phyloP scores from a whole-genome alignment of 2,329 filamentous ascomycete species.

The Epichloe sibirici region DNA sequence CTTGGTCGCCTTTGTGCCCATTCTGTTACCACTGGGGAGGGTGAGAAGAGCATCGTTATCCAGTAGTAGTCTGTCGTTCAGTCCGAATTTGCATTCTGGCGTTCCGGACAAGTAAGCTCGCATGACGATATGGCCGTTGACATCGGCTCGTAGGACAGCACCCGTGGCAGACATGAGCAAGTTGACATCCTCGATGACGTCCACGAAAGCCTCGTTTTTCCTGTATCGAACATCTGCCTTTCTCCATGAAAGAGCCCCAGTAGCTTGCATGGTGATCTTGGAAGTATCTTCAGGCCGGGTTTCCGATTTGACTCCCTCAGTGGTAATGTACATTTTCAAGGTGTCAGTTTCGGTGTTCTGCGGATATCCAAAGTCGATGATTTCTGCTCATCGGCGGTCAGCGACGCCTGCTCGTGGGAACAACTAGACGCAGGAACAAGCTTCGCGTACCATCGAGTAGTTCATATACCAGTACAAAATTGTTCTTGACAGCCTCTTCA shows the following conservation, averaged over 20 bases:
- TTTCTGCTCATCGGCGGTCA: slow-evolving; percentile 47
- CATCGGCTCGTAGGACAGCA: slow-evolving; percentile 86
- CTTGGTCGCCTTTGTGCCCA: slow-evolving; percentile 81
- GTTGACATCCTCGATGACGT: slow-evolving; percentile 98
- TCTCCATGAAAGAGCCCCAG: slow-evolving; percentile 90
- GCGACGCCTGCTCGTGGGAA: background rate
- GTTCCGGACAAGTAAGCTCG: slow-evolving; percentile 93
- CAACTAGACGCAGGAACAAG: background rate
- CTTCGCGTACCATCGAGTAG: slow-evolving; percentile 64
- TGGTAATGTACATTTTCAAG: slow-evolving; percentile 99
- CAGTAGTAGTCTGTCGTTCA: slow-evolving; percentile 90
- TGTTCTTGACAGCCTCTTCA: slow-evolving; percentile 99
- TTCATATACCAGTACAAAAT: slow-evolving; percentile 98
- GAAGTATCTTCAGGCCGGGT: slow-evolving; percentile 80
- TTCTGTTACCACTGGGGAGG: slow-evolving; percentile 61
- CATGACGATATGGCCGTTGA: slow-evolving; percentile 97
- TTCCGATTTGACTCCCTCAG: slow-evolving; percentile 93
- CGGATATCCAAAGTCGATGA: slow-evolving; percentile 96
- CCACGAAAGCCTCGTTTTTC: slow-evolving; percentile 98
- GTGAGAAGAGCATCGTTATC: slow-evolving; percentile 59
- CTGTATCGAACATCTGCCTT: slow-evolving; percentile 97
- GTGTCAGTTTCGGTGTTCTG: slow-evolving; percentile 99
- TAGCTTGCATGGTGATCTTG: slow-evolving; percentile 98
- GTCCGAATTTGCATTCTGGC: slow-evolving; percentile 96
- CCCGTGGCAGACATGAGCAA: slow-evolving; percentile 97